Evolutionary conservation across 208 protist species (phyloP).

Genomic region (Herpetomonas tarakana): DNA sequence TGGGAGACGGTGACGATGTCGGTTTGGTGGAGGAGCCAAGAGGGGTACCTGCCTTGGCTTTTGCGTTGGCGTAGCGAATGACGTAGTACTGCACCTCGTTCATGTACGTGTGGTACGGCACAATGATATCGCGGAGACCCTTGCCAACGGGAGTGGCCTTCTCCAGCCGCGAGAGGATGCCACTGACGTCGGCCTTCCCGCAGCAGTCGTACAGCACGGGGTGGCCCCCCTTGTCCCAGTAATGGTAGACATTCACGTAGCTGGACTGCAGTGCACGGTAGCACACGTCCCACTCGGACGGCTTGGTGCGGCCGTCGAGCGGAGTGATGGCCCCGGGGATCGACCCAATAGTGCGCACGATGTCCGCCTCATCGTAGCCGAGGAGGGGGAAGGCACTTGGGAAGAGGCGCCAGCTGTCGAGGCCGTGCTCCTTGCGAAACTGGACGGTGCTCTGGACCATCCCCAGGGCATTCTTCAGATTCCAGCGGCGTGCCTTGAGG

Average conservation of each 20-base stretch:
- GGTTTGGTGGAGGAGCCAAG: background rate
- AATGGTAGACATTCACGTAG: constrained; percentile 68
- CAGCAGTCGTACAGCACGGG: constrained; percentile 68
- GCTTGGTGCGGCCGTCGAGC: constrained; percentile 11
- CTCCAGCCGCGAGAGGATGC: constrained; percentile 32
- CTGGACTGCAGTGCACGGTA: constrained; percentile 40
- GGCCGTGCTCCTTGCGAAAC: constrained; percentile 40
- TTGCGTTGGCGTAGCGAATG: constrained; percentile 45
- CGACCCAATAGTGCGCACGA: constrained; percentile 22
- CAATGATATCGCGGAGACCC: constrained; percentile 30
- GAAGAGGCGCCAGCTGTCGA: constrained; percentile 52
- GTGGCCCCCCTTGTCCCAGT: constrained; percentile 72
- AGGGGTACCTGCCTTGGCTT: constrained; percentile 8
- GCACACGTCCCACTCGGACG: constrained; percentile 28
- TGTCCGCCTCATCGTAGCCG: constrained; percentile 42
- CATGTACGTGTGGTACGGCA: constrained; percentile 72
- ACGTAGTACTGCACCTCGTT: constrained; percentile 74
- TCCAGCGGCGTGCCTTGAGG: constrained; percentile 65
- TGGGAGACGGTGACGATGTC: background rate
- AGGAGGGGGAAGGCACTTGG: constrained; percentile 51
- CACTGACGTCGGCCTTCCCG: constrained; percentile 28
- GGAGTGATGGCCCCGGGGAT: constrained; percentile 15
- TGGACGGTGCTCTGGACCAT: constrained; percentile 54
- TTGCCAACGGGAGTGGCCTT: constrained; percentile 32
- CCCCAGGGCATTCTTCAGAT: constrained; percentile 30